Evolutionary conservation across 768 basidiomycete species (phyloP), one percentile per base, ranked within the genome.

Genomic region (Rhodotorula toruloides): DNA sequence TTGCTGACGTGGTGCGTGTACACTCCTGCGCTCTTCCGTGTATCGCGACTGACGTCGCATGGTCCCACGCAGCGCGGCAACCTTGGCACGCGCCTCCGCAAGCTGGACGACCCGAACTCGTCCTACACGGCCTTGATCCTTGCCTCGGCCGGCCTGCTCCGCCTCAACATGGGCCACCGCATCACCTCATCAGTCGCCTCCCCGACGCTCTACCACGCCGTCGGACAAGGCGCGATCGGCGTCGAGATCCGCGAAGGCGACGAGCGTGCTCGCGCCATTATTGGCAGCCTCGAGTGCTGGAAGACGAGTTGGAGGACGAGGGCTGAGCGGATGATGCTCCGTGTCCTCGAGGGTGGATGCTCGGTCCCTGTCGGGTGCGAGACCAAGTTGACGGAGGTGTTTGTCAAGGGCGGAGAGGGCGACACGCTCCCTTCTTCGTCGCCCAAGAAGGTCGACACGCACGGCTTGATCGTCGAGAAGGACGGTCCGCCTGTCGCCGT

Each of bases 311-410:
- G 86, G 86, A 79, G 75, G 60, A 90, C 87, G 74, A 79, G 83
- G 32, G 91, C 91, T 3, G 96, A 99, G 78, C 84, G 96, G 21
- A 89, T 87, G 2, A 87, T 89, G 77, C 80, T 98, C 69, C 82
- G 87, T n/a, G 86, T 87, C 31, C 81, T 98, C 58, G 96, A 98
- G 78, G 96, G 96, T 36, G 96, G 96, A 32, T 99, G 96, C 79
- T 92, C 90, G 67, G 93, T 99, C 0, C 94, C 94, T 5, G 92
- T 99, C 22, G 94, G 93, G 7, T 86, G 90, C 36, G 80, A 81
- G 56, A 86, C 84, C 36, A 78, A 59, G 21, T 65, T 80, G 43
- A 64, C 64, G 4, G 54, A 22, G 74, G 76, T 17, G 22, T 67
- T 61, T 57, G 66, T 67, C 25, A 58, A 68, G 71, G 73, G 74